phyloP scores from a whole-genome alignment of 106 monocot genomes.

The Phalaenopsis aphrodite region DNA sequence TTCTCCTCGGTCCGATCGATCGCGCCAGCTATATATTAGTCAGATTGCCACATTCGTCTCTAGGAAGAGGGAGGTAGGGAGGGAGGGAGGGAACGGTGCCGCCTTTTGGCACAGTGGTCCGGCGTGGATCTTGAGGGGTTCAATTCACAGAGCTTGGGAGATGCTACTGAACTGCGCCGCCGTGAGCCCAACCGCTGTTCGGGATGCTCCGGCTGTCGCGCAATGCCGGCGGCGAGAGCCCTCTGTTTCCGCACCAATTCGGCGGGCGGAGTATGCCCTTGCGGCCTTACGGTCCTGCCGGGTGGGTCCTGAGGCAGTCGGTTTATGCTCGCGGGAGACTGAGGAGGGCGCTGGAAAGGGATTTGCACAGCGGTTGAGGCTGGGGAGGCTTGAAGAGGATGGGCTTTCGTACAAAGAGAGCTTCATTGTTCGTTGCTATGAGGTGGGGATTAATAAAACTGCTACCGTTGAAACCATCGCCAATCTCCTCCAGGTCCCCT shows the following conservation, averaged over 20 bases:
- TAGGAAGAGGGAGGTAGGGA: not conserved
- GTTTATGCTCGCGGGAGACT: not conserved
- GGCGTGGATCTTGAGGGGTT: not conserved
- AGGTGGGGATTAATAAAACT: conserved; percentile 97
- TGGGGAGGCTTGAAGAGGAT: conserved; percentile 71
- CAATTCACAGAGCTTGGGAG: not conserved
- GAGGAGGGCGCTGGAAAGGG: conserved; percentile 12
- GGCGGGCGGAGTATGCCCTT: not conserved
- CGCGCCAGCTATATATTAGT: not conserved
- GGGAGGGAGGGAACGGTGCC: not conserved
- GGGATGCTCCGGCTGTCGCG: conserved; percentile 7
- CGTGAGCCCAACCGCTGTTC: not conserved
- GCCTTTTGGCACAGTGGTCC: not conserved
- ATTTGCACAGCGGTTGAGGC: conserved; percentile 57
- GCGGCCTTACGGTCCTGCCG: not conserved
- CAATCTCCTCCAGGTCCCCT: conserved; percentile 74
- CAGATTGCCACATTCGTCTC: too few relatives aligned
- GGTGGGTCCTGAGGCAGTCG: not conserved
- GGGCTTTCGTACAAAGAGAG: conserved; percentile 96
- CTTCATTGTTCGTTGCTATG: conserved; percentile 83
- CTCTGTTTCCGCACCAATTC: not conserved
- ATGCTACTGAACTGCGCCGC: conserved; percentile 11
- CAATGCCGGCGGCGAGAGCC: conserved; percentile 5
- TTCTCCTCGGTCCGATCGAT: not conserved
- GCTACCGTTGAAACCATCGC: conserved; percentile 98